A percentile compares a stretch with the other conserved stretches of the same genome.
These are phyloP conservation scores for Cardiospermum halicacabum DNA, from an alignment of 345 rosid genomes.

Conservation along the genomic window DNA sequence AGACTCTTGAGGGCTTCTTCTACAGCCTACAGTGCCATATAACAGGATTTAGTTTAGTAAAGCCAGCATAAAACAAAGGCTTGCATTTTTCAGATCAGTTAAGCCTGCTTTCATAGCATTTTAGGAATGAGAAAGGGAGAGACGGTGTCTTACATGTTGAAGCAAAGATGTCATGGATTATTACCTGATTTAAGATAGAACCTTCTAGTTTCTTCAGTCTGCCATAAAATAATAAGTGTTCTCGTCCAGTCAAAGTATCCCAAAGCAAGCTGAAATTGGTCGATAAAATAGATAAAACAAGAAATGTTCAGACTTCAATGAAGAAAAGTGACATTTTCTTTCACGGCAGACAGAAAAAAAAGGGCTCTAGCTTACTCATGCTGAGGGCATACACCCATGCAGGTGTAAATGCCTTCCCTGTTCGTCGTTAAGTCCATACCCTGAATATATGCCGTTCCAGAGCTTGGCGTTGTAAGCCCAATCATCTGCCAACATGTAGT, in stretches of 20 bases:
- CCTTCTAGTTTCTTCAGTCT: constrained; percentile 94
- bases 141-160: neutral
- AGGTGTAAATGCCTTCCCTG: constrained; percentile 79
- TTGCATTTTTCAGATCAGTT: neutral
- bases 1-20: constrained; percentile 81
- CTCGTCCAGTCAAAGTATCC: constrained; percentile 90
- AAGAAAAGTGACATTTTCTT: no score
- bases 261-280: constrained; percentile 67
- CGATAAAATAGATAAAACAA: constrained; percentile 8
- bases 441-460: constrained; percentile 72
- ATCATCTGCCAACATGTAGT: constrained; percentile 60
- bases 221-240: constrained; percentile 89
- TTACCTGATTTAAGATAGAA: constrained; percentile 53
- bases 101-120: neutral
- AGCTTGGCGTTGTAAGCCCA: constrained; percentile 76
- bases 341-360: no score
- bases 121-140: neutral
- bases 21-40: constrained; percentile 57
- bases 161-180: constrained; percentile 13
- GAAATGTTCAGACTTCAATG: neutral
- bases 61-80: neutral
- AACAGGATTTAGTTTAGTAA: neutral
- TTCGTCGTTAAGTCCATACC: constrained; percentile 63
- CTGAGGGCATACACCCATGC: constrained; percentile 98
- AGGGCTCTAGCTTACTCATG: constrained; percentile 59